Conservation (phyloP, 208 protist species). For the Blastocrithidia nonstop region DNA sequence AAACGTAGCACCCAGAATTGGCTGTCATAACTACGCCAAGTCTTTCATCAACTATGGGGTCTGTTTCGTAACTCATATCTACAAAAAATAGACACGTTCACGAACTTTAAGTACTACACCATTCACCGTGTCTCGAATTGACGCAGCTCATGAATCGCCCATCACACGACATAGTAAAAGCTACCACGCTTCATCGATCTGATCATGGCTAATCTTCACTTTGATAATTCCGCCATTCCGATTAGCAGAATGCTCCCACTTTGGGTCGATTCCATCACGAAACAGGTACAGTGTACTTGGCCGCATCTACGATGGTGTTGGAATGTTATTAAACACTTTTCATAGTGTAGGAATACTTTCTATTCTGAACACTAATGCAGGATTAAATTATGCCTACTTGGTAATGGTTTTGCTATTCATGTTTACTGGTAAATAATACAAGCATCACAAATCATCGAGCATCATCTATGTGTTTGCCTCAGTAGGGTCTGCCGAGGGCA, state of each 20-base stretch:
- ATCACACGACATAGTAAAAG: slow-evolving; percentile 64
- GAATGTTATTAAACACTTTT: slow-evolving; percentile 90
- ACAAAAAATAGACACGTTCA: slow-evolving; percentile 44
- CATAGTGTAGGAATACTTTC: slow-evolving; percentile 75
- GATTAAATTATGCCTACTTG: slow-evolving; percentile 71
- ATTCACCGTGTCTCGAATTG: slow-evolving; percentile 55
- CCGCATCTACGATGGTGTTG: slow-evolving; percentile 46
- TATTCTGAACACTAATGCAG: slow-evolving; percentile 59
- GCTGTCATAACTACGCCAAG: slow-evolving; percentile 37
- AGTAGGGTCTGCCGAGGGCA: slow-evolving; percentile 20
- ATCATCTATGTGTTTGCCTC: slow-evolving; percentile 33
- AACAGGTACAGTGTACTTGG: slow-evolving; percentile 89
- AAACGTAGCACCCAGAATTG: slow-evolving; percentile 36
- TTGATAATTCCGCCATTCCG: slow-evolving; percentile 71
- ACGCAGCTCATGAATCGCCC: slow-evolving; percentile 62
- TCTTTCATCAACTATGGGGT: slow-evolving; percentile 40
- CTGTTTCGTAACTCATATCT: slow-evolving; percentile 72
- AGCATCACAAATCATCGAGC: slow-evolving; percentile 61
- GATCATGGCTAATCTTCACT: slow-evolving; percentile 17
- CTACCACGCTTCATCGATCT: slow-evolving; percentile 69
- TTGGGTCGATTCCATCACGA: slow-evolving; percentile 89
- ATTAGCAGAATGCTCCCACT: slow-evolving; percentile 91
- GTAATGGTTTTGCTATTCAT: slow-evolving; percentile 28
- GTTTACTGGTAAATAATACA: slow-evolving; percentile 50
- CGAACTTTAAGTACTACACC: slow-evolving; percentile 71